Evolutionary conservation across 495 filamentous ascomycete species (phyloP).

Genomic region (Lichenothelia convexa): DNA sequence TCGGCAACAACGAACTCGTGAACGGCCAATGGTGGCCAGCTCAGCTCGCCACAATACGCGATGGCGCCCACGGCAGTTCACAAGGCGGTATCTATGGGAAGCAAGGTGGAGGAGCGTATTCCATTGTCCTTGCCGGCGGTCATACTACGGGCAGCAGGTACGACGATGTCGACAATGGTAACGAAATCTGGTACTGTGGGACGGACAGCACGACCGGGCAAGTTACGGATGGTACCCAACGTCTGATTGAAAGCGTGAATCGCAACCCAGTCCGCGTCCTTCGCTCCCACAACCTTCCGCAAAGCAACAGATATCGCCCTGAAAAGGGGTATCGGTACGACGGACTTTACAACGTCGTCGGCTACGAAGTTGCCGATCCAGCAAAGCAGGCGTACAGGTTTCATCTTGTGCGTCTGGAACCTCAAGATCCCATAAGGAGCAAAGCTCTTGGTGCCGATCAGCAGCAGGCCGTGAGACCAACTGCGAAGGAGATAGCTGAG

Average conservation of each 20-base stretch:
- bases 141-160: slow-evolving; percentile 20
- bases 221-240: slow-evolving; percentile 17
- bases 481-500: too few species aligned
- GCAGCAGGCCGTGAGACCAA: too few species aligned
- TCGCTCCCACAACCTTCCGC: slow-evolving; percentile 20
- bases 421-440: slow-evolving; percentile 31
- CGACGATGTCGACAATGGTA: slow-evolving; percentile 29
- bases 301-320: slow-evolving; percentile 26
- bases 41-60: slow-evolving; percentile 31
- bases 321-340: slow-evolving; percentile 34
- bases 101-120: slow-evolving; percentile 20
- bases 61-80: slow-evolving; percentile 35
- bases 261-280: slow-evolving; percentile 28
- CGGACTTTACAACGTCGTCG: slow-evolving; percentile 32
- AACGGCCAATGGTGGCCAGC: slow-evolving; percentile 41
- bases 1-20: slow-evolving; percentile 29
- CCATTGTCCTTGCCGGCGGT: slow-evolving; percentile 25
- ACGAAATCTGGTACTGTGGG: slow-evolving; percentile 34
- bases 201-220: slow-evolving; percentile 22
- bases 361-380: slow-evolving; percentile 18
- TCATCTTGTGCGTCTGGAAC: slow-evolving; percentile 17
- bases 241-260: slow-evolving; percentile 19
- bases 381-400: slow-evolving; percentile 22
- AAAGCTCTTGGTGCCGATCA: too few species aligned
- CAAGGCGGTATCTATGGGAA: slow-evolving; percentile 33